Evolutionary conservation across 179 eudicot species (phyloP).

Genomic region (Gypsophila paniculata): DNA sequence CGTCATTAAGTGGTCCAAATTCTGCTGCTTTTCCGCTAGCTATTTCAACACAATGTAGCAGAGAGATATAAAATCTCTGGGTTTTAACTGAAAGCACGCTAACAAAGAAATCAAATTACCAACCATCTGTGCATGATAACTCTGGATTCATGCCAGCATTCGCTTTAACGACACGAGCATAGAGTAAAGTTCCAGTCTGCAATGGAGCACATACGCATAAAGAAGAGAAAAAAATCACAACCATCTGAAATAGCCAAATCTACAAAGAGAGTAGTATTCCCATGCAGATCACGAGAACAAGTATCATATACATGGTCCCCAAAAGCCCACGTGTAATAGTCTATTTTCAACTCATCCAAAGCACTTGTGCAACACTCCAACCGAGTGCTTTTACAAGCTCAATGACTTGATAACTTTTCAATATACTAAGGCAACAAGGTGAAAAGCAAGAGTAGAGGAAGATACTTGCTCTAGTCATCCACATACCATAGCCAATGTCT

Average conservation of each 20-base stretch:
- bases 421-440: background rate
- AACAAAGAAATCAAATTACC: constrained; percentile 10
- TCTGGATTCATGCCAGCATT: constrained; percentile 92
- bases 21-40: constrained; percentile 86
- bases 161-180: constrained; percentile 85
- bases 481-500: background rate
- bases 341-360: background rate
- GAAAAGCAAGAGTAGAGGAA: too few species aligned
- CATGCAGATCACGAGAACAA: background rate
- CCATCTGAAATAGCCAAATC: background rate
- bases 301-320: background rate
- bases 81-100: background rate
- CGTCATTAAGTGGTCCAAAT: constrained; percentile 81
- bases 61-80: background rate
- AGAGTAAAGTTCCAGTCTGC: constrained; percentile 79
- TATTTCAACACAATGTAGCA: constrained; percentile 24
- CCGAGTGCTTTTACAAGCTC: background rate
- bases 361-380: background rate
- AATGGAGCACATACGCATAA: constrained; percentile 19
- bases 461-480: background rate
- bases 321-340: background rate
- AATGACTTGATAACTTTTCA: background rate
- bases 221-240: background rate
- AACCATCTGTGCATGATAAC: constrained; percentile 91
- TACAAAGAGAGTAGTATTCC: background rate